Evolutionary conservation across 805 yeast genomes (phyloP), one percentile per base, ranked within the genome.

Genomic region (Saccharomyces cerevisiae): DNA sequence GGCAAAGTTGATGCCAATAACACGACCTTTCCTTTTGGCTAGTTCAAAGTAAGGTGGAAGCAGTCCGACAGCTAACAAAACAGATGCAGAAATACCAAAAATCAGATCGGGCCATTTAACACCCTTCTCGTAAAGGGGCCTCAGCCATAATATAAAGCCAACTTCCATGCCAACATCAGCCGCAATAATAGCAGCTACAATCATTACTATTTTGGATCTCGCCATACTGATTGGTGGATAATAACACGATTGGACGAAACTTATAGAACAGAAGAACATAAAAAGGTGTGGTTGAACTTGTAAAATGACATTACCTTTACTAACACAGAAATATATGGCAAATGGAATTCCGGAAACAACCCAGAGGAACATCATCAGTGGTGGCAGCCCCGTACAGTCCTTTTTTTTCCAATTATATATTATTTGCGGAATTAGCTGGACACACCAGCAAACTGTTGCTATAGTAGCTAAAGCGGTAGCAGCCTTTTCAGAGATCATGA

Each of bases 371-470:
- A 89, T 78, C 96, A 92, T 90, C 36, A 79, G n/a, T 4, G 91
- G 90, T 1, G 96, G 96, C 9, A 91, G 71, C 0, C 98, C 97
- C 28, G 83, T 86, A 55, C 96, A 87, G 65, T 89, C 82, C 63
- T 92, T 89, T 8, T 79, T 78, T 55, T 76, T 76, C 72, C 79
- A 90, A 66, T 92, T 91, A 66, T 82, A 76, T 54, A 82, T 75
- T 48, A 91, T 84, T 65, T 88, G 98, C 1, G 97, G 97, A 1
- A 90, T 76, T 59, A 92, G 73, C 71, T 92, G 97, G 59, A 91
- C 73, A 69, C 97, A 91, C 97, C 97, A 92, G 55, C 87, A 78
- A 1, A 91, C 82, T 0, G 98, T 92, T 5, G 96, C 97, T 1
- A 88, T 76, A 11, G 96, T 90, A 1, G 89, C 97, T 53, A 89